Base-by-base conservation (phyloP, 2,329 filamentous ascomycete species). In the Penicillium sp. region DNA sequence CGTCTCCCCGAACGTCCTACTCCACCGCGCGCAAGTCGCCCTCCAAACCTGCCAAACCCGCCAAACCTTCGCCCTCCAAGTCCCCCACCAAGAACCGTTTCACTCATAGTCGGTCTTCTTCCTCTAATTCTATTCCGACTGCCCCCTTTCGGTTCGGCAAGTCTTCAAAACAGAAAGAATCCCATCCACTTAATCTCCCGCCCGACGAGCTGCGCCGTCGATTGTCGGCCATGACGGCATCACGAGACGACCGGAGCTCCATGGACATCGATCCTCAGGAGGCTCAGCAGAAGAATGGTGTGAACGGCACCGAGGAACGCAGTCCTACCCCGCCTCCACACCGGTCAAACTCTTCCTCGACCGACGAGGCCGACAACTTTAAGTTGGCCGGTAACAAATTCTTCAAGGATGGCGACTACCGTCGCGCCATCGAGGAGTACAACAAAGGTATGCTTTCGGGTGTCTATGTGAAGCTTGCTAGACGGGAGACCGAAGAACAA, bases 371-470 rank as follows among this genome's bases (percentile, higher is more conserved):
- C 22, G 93, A 98, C 72, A 78, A 82, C 10, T 95, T 85, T 79
- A 98, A 98, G 77, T 81, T 87, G 59, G 82, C 87, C 2, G 93
- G 93, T 49, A 98, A 98, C 74, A 93, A 93, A 64, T 91, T 88
- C 65, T 98, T 96, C 80, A 97, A 96, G 75, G 87, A 90, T 54
- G 88, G 86, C 66, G 87, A 96, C 63, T 98, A 91, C 69, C 74
- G 77, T 50, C 85, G 86, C 65, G 91, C 93, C 20, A 90, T 97
- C 66, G 80, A 87, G 58, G 89, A 96, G 69, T 98, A 97, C 69
- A 88, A 87, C 58, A 95, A 95, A 81, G 91, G 91, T 95, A 76
- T 49, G 76, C 61, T n/a, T 40, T 11, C 14, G 8, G 31, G 14
- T 3, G 16, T 34, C 3, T 16, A 6, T 34, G 14, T 11, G 8